phyloP scores from a whole-genome alignment of 2,329 filamentous ascomycete species.

The Lojkania enalia region DNA sequence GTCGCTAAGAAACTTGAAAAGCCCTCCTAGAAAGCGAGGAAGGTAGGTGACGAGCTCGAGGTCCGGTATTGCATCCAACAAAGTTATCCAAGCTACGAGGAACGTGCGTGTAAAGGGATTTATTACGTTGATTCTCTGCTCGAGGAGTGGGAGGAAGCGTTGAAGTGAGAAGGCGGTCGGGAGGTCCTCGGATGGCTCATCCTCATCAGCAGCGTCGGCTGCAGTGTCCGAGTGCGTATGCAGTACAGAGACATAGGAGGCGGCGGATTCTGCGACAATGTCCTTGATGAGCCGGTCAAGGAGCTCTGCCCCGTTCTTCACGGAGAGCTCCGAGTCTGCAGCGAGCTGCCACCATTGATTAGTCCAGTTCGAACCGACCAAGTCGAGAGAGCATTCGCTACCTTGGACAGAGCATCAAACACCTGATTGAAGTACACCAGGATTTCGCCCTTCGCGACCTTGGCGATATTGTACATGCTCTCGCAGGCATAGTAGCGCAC shows the following conservation, averaged over 20 bases:
- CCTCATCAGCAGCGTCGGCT: slow-evolving; percentile 34
- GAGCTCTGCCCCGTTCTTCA: slow-evolving; percentile 96
- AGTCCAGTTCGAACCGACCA: slow-evolving; percentile 19
- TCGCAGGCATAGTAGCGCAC: slow-evolving; percentile 98
- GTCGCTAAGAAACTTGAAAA: slow-evolving; percentile 91
- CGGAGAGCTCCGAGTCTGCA: slow-evolving; percentile 92
- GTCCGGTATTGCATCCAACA: slow-evolving; percentile 95
- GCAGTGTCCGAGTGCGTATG: slow-evolving; percentile 62
- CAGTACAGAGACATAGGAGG: slow-evolving; percentile 89
- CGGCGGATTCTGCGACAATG: slow-evolving; percentile 91
- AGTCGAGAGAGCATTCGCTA: slow-evolving; percentile 40
- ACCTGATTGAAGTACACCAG: slow-evolving; percentile 97
- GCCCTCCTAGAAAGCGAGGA: slow-evolving; percentile 84
- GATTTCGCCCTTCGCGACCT: slow-evolving; percentile 97
- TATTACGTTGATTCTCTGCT: slow-evolving; percentile 90
- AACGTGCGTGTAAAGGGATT: slow-evolving; percentile 96
- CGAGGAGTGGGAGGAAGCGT: slow-evolving; percentile 87
- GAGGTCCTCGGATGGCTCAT: slow-evolving; percentile 44
- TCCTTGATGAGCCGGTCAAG: slow-evolving; percentile 94
- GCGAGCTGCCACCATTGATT: slow-evolving; percentile 66
- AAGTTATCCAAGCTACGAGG: slow-evolving; percentile 90
- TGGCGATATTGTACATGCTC: slow-evolving; percentile 99
- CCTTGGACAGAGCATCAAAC: slow-evolving; percentile 96
- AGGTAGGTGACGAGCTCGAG: slow-evolving; percentile 91
- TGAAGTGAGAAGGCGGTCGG: slow-evolving; percentile 90